Percentiles rank a stretch among this genome's conserved stretches.
These are phyloP conservation scores for Ceratocystis alfenasii DNA, from an alignment of 2,329 filamentous ascomycete genomes.

Conservation along the genomic window DNA sequence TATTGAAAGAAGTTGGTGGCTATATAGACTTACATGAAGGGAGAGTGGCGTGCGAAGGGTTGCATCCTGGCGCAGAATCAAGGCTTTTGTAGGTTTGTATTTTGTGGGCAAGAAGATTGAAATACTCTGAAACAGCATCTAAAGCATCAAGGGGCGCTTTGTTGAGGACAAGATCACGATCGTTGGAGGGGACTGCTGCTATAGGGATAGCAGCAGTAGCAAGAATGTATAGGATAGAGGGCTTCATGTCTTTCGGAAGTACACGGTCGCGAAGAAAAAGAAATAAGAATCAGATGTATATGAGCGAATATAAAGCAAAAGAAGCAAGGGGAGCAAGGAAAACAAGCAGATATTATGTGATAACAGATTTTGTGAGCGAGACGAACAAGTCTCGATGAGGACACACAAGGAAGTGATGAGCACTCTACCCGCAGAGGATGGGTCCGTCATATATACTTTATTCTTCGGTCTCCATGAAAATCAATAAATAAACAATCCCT, in stretches of 20 bases:
- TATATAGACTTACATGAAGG: constrained; percentile 34
- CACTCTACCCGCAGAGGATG: neutral
- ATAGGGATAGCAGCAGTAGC: constrained; percentile 30
- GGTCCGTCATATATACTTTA: constrained; percentile 5
- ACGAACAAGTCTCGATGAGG: constrained; percentile 3
- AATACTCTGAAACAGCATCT: constrained; percentile 46
- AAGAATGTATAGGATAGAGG: constrained; percentile 34
- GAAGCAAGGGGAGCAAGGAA: neutral
- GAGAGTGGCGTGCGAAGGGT: constrained; percentile 42
- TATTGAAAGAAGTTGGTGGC: neutral
- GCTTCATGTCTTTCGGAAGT: constrained; percentile 12
- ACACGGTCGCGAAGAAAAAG: neutral
- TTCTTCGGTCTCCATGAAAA: neutral
- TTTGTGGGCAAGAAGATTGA: constrained; percentile 47
- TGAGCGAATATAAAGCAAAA: neutral
- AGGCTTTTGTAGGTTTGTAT: constrained; percentile 38
- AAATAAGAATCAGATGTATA: neutral
- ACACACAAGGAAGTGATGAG: neutral
- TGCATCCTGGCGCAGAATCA: constrained; percentile 37
- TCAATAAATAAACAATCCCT: neutral
- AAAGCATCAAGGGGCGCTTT: constrained; percentile 33
- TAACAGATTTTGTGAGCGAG: neutral
- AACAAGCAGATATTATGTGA: constrained; percentile 4
- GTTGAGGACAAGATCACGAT: constrained; percentile 33
- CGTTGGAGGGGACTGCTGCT: constrained; percentile 36